Evolutionary conservation across 2,329 filamentous ascomycete genomes (phyloP).

Genomic region (Aspergillus pseudonomiae): DNA sequence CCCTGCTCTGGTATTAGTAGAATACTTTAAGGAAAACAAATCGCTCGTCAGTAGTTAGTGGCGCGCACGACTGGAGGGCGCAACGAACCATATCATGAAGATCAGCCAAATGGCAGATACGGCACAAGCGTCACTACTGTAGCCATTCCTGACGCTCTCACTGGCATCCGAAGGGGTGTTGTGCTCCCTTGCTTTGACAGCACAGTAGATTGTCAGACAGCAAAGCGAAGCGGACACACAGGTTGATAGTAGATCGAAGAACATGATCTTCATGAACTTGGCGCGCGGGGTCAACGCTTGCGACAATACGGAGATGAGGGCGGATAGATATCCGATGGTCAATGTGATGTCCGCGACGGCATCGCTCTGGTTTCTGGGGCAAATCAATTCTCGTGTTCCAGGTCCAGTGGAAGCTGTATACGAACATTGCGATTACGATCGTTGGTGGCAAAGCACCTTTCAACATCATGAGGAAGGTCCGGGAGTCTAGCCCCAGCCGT

Average conservation of each 20-base stretch:
- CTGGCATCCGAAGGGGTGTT: conserved; percentile 46
- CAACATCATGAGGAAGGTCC: conserved; percentile 33
- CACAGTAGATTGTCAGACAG: conserved; percentile 66
- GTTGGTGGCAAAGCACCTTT: conserved; percentile 61
- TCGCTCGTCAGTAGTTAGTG: neutral
- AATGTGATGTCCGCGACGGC: conserved; percentile 48
- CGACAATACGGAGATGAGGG: conserved; percentile 66
- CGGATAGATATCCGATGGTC: conserved; percentile 60
- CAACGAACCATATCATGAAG: conserved; percentile 61
- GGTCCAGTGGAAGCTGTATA: conserved; percentile 30
- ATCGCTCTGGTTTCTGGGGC: conserved; percentile 54
- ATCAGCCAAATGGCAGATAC: conserved; percentile 72
- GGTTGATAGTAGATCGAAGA: conserved; percentile 59
- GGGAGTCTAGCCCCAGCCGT: conserved; percentile 29
- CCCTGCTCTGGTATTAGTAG: conserved; percentile 24
- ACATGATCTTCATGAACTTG: conserved; percentile 70
- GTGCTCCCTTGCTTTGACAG: conserved; percentile 65
- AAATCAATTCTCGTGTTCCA: neutral
- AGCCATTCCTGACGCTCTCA: conserved; percentile 43
- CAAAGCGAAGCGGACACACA: conserved; percentile 63
- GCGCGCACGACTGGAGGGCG: neutral
- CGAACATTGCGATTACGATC: conserved; percentile 61
- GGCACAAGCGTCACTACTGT: conserved; percentile 70
- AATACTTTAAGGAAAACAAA: neutral
- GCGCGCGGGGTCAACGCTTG: conserved; percentile 68